Evolutionary conservation across 495 filamentous ascomycete genomes (phyloP), one percentile per base, ranked within the genome.

Genomic region (Xylaria longipes): DNA sequence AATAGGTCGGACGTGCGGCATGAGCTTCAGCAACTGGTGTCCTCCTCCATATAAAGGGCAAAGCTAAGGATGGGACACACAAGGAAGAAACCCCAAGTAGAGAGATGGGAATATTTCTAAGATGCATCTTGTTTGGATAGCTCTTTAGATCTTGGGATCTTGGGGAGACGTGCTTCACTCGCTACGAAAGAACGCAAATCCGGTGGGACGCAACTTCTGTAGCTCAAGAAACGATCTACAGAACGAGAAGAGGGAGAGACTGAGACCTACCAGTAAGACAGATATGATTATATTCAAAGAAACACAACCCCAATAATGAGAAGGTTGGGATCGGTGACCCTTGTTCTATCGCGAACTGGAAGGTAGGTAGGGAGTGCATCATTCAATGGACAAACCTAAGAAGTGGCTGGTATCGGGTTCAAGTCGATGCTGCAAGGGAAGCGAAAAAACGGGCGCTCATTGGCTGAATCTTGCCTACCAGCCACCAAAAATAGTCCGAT

Each of bases 1-100:
- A 82, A 31, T 80, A 82, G 7, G 76, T 80, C 57, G 79, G 78
- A 14, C 79, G 74, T 52, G 77, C 70, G 17, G 66, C 69, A 3
- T 77, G 66, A 5, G 57, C 57, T 15, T 72, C 50, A 9, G 64
- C 27, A n/a, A 60, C 25, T 15, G 70, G 45, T 25, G 37, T 73
- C 63, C 60, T 76, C 41, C 25, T 66, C 46, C 54, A 56, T 39
- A 77, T 8, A 22, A 79, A 75, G 22, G 77, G 77, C 69, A 79
- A 63, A n/a, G 75, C 75, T 11, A 63, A 76, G 63, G 75, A 76
- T 46, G 67, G n/a, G 39, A 29, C 62, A 52, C 70, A 41, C 6
- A 70, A 29, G 31, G 64, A 74, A 37, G 73, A 58, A 12, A 64
- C 48, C 29, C 52, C 56, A 25, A 76, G 52, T 41, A 77, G 68